Conservation (phyloP, 73 alveolate genomes). For the Uronychia setigera region DNA sequence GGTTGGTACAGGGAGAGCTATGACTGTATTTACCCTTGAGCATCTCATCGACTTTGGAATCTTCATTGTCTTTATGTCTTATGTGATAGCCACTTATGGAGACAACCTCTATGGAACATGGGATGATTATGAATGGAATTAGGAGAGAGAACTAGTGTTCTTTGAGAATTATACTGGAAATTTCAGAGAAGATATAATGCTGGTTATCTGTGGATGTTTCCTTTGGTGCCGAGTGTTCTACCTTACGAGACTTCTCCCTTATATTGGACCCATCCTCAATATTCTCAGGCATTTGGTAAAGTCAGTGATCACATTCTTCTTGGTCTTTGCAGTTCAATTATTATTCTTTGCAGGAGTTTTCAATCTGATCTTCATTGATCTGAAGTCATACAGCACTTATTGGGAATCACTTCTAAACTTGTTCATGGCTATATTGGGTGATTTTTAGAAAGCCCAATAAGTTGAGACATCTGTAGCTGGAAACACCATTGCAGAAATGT, state of each 20-base stretch:
- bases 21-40: constrained; percentile 40
- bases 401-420: constrained; percentile 30
- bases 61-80: constrained; percentile 18
- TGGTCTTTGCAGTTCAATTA: constrained; percentile 29
- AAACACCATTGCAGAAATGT: neutral
- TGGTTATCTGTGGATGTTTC: constrained; percentile 10
- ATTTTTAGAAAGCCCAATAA: neutral
- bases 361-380: constrained; percentile 42
- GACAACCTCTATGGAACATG: constrained; percentile 51
- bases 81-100: constrained; percentile 28
- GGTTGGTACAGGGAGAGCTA: constrained; percentile 28
- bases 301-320: constrained; percentile 32
- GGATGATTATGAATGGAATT: neutral
- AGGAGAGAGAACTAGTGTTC: neutral
- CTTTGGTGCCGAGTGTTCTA: constrained; percentile 57
- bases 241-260: constrained; percentile 24
- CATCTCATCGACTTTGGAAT: constrained; percentile 46
- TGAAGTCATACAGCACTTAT: constrained; percentile 21
- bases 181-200: constrained; percentile 31
- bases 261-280: constrained; percentile 59
- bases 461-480: neutral
- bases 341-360: constrained; percentile 48
- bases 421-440: constrained; percentile 60
- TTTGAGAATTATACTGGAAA: constrained; percentile 3
- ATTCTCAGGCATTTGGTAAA: constrained; percentile 30